Evolutionary conservation across 768 basidiomycete species (phyloP).

Genomic region (Gautieria morchelliformis): DNA sequence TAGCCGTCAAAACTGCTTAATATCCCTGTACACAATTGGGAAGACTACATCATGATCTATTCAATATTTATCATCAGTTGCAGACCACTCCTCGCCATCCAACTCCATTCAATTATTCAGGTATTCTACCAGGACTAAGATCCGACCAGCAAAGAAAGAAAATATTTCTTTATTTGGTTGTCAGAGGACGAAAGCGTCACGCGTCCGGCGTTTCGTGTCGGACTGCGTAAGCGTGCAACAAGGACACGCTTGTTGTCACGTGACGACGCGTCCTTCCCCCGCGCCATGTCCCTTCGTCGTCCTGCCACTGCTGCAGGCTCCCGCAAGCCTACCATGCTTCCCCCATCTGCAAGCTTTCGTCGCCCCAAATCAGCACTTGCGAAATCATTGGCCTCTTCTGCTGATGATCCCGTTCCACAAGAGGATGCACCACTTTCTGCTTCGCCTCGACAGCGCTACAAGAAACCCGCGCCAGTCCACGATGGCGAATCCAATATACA

Average conservation of each 20-base stretch:
- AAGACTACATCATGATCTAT: background rate
- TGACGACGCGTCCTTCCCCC: slow-evolving; percentile 1
- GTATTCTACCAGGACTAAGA: no score
- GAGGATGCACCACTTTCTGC: background rate
- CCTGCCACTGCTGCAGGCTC: slow-evolving; percentile 4
- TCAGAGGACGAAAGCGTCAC: no score
- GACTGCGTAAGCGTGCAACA: background rate
- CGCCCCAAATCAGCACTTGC: background rate
- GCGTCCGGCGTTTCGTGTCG: no score
- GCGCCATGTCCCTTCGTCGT: slow-evolving; percentile 2
- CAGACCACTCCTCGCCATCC: background rate
- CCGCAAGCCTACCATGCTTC: background rate
- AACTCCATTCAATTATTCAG: no score
- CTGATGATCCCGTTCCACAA: background rate
- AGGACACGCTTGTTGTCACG: background rate
- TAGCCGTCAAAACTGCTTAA: slow-evolving; percentile 56
- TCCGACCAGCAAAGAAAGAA: no score
- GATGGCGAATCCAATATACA: slow-evolving; percentile 78
- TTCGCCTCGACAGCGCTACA: slow-evolving; percentile 1
- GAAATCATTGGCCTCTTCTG: background rate
- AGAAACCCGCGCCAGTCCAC: slow-evolving; percentile 2
- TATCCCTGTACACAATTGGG: background rate
- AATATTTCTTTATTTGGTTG: no score
- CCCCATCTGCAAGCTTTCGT: background rate
- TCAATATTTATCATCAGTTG: background rate